Evolutionary conservation across 371 early-diverging fungal genomes (phyloP), one percentile per base, ranked within the genome.

Genomic region (Lichtheimia ramosa): DNA sequence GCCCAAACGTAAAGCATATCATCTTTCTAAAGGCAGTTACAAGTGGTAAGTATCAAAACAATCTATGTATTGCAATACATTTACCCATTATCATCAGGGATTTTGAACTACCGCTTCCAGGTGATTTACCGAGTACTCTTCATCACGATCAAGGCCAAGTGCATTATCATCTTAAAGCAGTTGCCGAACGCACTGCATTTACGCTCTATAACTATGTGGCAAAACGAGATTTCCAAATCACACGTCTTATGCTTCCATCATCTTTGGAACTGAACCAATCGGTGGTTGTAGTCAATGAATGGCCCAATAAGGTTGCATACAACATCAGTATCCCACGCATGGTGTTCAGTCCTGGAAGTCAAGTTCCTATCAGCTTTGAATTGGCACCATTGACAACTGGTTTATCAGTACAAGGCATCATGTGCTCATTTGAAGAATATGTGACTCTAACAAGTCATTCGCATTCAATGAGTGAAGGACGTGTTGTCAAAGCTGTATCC

Each of bases 31-130:
- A 59, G 80, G 77, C 0, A 65, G 68, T 43, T 66, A 74, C 28
- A 69, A 74, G 59, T 80, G 75, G 79, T 77, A 77, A 57, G n/a
- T 4, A 46, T 6, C 15, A 46, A 21, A 21, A 18, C 46, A 18
- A 18, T 8, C 6, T 46, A 5, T 13, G 5, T 43, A 5, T 43
- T 18, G 2, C n/a, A 46, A 46, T 16, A 46, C 46, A 18, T 18
- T 46, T 46, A 21, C 46, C n/a, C n/a, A 46, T 21, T 14, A 5
- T n/a, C 40, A 50, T 54, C 34, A 77, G 78, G 73, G 71, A 75
- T 54, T 82, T 82, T 69, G 79, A 79, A 63, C 51, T 79, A 12
- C 73, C 76, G 16, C 51, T 82, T 23, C 78, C 79, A 21, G 82
- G 82, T 27, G 70, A 79, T 69, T 48, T 75, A 14, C 80, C 82